Percentiles rank a stretch among this genome's conserved stretches.
These are phyloP conservation scores for Botrytis medusae DNA, from an alignment of 2,329 filamentous ascomycete genomes.

Conservation along the genomic window DNA sequence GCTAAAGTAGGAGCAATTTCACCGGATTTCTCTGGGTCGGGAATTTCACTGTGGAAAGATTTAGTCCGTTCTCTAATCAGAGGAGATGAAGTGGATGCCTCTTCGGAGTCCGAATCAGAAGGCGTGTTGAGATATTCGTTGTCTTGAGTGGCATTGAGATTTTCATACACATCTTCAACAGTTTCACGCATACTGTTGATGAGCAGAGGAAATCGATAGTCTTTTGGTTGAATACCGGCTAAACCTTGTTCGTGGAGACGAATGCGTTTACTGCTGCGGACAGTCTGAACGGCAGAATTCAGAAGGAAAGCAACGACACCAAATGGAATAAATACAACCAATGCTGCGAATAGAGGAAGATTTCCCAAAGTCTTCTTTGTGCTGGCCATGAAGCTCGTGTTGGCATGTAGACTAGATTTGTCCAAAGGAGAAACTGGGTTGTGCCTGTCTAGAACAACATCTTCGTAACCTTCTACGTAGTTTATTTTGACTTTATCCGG, in stretches of 20 bases:
- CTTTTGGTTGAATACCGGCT: constrained; percentile 63
- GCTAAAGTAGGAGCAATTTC: constrained; percentile 63
- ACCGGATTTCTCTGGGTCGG: constrained; percentile 28
- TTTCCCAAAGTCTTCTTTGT: constrained; percentile 42
- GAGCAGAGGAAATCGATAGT: constrained; percentile 74
- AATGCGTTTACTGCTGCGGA: constrained; percentile 73
- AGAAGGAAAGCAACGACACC: constrained; percentile 69
- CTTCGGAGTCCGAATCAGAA: constrained; percentile 49
- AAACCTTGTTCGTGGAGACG: constrained; percentile 71
- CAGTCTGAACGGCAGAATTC: constrained; percentile 75
- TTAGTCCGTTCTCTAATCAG: constrained; percentile 24
- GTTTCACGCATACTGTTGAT: constrained; percentile 73
- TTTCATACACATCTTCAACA: constrained; percentile 60
- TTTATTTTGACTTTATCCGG: constrained; percentile 67
- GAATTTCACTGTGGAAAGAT: constrained; percentile 19
- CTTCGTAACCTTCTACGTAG: constrained; percentile 70
- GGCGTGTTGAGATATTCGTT: constrained; percentile 68
- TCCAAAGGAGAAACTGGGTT: constrained; percentile 56
- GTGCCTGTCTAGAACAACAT: constrained; percentile 70
- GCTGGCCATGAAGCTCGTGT: constrained; percentile 34
- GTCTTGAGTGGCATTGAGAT: constrained; percentile 41
- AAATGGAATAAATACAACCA: constrained; percentile 72
- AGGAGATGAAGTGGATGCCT: constrained; percentile 29
- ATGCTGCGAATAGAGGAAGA: constrained; percentile 62
- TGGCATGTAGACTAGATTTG: constrained; percentile 36